Base-by-base conservation (phyloP, 768 basidiomycete species). In the Obba rivulosa region DNA sequence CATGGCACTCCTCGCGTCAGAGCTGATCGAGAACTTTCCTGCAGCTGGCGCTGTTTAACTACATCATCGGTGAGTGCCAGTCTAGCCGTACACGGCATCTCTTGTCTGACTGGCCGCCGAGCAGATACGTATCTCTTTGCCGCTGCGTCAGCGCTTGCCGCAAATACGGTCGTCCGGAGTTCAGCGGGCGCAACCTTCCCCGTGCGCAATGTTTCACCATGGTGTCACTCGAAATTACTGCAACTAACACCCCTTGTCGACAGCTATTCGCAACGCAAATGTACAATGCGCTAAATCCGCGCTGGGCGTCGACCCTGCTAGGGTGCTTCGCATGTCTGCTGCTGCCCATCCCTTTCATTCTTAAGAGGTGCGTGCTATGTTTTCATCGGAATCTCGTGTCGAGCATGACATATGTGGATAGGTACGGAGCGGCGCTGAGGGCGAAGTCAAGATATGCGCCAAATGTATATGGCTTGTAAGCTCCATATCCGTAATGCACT, bases 301-400 rank as follows among this genome's bases (percentile, higher is more conserved):
- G 65, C 36, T 83, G 79, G 81, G 80, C 81, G 20, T 81, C 81
- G 8, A 71, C 81, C 9, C 51, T 83, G 9, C 57, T 83, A 3
- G 81, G 77, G 0, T 73, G 72, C 51, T 56, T 80, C 35, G 77
- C 81, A 1, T 55, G 79, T 14, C 48, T 60, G 8, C 67, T 83
- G 74, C 64, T 74, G 2, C 81, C 81, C 4, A 60, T 62, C 10
- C 64, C 63, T 16, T 46, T 64, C 37, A 17, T 64, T 7, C 58
- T 66, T n/a, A 42, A 39, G 14, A 55, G 55, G 28, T 31, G 28
- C 28, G 28, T 62, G 9, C 5, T 31, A 34, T 4, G 10, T 7
- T 3, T 23, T 10, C 36, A 9, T 39, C 34, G 22, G 21, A 20
- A 35, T 34, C 24, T 9, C 28, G 28, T 31, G 5, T 13, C 28